Base-by-base conservation (phyloP, 169 alveolate genomes). In the Eimeria acervulina region DNA sequence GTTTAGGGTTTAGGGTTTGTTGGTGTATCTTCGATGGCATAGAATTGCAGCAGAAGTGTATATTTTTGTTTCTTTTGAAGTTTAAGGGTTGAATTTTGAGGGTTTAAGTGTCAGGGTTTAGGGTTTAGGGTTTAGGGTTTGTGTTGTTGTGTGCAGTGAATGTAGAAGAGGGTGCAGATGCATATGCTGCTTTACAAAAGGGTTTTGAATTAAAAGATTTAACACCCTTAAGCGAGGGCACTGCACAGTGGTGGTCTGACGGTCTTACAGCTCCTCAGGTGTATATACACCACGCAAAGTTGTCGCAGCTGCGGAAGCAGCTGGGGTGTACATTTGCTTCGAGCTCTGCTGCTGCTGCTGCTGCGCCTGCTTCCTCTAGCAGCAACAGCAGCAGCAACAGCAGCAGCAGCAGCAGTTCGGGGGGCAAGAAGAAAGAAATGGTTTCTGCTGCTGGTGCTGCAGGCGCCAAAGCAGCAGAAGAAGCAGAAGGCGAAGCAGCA, bases 211-310 rank as follows among this genome's bases (percentile, higher is more conserved):
- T 80, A 26, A n/a, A 47, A 19, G 40, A 80, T 23, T 38, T 42
- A 26, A 80, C 63, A 0, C 90, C 68, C 44, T 80, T 80, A 51
- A 80, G 68, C 6, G 90, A 80, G 40, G 90, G 90, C 4, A 1
- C 66, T 1, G 90, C 90, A 6, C 63, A 80, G 63, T 80, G 90
- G 90, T 80, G 90, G 90, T 44, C 90, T 7, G 90, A 44, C 42
- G 90, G 90, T 2, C 17, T 80, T 10, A 21, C 1, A 1, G 31
- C 63, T 2, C 40, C 90, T 40, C 36, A 17, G 61, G 68, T 80
- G 68, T 44, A 80, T 36, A 44, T 80, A 40, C 90, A 80, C 36
- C 90, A 44, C 68, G 44, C 31, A 15, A 38, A 80, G 40, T 28
- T 80, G n/a, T 38, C 70, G 36, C 66, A 44, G 7, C 90, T 23